These are phyloP conservation scores for Cryptococcus depauperatus DNA, from an alignment of 1,284 basidiomycete genomes.

Conservation along the genomic window DNA sequence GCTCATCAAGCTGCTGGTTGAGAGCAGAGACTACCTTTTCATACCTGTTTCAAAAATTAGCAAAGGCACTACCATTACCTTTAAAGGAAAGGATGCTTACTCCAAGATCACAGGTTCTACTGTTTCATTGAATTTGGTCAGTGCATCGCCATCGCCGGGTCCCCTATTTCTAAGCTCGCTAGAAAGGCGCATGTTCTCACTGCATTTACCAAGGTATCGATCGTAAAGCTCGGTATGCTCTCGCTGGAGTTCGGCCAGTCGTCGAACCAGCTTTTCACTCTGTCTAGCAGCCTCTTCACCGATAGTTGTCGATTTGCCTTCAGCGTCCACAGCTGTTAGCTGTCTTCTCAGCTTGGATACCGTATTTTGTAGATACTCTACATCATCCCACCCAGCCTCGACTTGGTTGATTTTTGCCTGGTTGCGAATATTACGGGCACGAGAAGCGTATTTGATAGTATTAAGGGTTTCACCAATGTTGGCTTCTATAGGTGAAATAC, in stretches of 20 bases:
- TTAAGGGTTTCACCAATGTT: slow-evolving; percentile 93
- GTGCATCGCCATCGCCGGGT: slow-evolving; percentile 54
- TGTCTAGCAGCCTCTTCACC: slow-evolving; percentile 74
- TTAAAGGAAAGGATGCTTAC: too few relatives aligned
- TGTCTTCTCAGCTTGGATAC: slow-evolving; percentile 78
- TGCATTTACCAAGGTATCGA: slow-evolving; percentile 36
- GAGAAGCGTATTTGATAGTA: slow-evolving; percentile 96
- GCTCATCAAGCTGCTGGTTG: slow-evolving; percentile 77
- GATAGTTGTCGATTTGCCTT: slow-evolving; percentile 44
- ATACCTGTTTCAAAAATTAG: slow-evolving; percentile 49
- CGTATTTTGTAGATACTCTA: slow-evolving; percentile 87
- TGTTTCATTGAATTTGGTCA: slow-evolving; percentile 82
- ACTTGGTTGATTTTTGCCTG: slow-evolving; percentile 82
- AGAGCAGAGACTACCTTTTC: slow-evolving; percentile 93
- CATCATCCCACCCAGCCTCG: slow-evolving; percentile 97
- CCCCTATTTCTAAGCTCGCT: slow-evolving; percentile 42
- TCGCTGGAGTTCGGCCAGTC: slow-evolving; percentile 36
- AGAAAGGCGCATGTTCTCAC: slow-evolving; percentile 40
- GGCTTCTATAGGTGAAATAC: slow-evolving; percentile 85
- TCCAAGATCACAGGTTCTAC: slow-evolving; percentile 97
- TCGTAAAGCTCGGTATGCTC: slow-evolving; percentile 43
- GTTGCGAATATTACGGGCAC: slow-evolving; percentile 96
- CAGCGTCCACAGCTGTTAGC: slow-evolving; percentile 61
- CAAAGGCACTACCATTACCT: background rate
- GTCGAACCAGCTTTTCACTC: slow-evolving; percentile 71